Conservation (phyloP, 441 rosid genomes). For the Rhodomyrtus psidioides region DNA sequence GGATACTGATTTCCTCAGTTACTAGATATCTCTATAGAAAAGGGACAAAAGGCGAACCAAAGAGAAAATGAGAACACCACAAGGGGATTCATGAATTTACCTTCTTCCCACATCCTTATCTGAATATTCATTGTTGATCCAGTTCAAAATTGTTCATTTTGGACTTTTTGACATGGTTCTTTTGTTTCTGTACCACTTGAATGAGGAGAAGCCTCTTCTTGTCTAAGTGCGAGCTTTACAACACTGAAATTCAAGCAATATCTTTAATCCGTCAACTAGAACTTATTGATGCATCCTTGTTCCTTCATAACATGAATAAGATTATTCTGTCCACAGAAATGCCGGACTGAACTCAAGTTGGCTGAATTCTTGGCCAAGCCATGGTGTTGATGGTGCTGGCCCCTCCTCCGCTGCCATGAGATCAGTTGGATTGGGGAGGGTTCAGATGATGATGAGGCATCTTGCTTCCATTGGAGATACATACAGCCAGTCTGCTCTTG, state of each 20-base stretch:
- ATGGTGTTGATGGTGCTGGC: slow-evolving; percentile 80
- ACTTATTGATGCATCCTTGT: background rate
- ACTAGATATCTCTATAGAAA: background rate
- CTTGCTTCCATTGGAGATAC: slow-evolving; percentile 96
- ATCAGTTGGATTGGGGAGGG: slow-evolving; percentile 79
- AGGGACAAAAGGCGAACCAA: background rate
- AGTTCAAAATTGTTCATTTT: background rate
- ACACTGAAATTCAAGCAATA: background rate
- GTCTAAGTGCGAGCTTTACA: background rate
- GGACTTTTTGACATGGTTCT: background rate
- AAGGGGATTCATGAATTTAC: background rate
- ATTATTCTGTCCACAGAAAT: slow-evolving; percentile 35
- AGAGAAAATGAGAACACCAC: background rate
- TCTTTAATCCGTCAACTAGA: background rate
- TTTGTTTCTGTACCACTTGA: background rate
- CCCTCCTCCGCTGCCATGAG: slow-evolving; percentile 75
- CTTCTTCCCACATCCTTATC: background rate
- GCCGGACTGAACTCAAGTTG: slow-evolving; percentile 75
- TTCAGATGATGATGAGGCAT: slow-evolving; percentile 99
- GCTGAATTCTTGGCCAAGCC: slow-evolving; percentile 74
- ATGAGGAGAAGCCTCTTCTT: background rate
- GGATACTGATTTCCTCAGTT: background rate
- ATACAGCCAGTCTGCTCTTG: slow-evolving; percentile 84
- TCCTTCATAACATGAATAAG: background rate
- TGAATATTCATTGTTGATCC: background rate